A percentile compares a stretch with the other conserved stretches of the same genome.
These are phyloP conservation scores for Ogataea henricii DNA, from an alignment of 805 yeast genomes.

Conservation along the genomic window DNA sequence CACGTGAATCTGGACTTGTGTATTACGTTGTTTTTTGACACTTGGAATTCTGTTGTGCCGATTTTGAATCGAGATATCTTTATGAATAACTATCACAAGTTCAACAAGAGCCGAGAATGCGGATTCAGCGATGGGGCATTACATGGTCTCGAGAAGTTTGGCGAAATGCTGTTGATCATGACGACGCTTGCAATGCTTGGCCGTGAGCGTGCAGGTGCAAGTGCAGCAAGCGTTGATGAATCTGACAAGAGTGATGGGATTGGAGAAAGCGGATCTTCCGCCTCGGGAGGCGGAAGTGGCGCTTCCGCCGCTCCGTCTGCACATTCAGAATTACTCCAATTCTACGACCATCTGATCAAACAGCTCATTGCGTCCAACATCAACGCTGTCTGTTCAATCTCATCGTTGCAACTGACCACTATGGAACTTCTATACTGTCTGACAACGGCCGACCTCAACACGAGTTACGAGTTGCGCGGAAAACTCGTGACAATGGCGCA, in stretches of 20 bases:
- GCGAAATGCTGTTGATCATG: conserved; percentile 52
- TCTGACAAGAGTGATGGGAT: too few species aligned
- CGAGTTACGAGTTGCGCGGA: conserved; percentile 76
- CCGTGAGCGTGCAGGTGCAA: conserved; percentile 28
- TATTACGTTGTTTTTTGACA: conserved; percentile 66
- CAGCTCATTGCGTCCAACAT: conserved; percentile 64
- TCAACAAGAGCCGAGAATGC: conserved; percentile 48
- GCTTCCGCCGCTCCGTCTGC: conserved; percentile 4
- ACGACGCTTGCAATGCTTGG: conserved; percentile 52
- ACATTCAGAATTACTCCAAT: conserved; percentile 41
- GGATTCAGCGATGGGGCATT: conserved; percentile 43
- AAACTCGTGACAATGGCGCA: conserved; percentile 80
- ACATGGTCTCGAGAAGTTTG: conserved; percentile 54
- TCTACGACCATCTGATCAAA: conserved; percentile 62
- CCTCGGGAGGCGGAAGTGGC: background rate
- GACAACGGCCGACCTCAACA: conserved; percentile 70
- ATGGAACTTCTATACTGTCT: conserved; percentile 71
- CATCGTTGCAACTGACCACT: conserved; percentile 67
- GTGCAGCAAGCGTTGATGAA: too few species aligned
- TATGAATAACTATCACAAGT: conserved; percentile 54
- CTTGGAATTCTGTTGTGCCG: conserved; percentile 76
- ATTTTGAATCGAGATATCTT: conserved; percentile 71
- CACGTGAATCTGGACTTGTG: conserved; percentile 67
- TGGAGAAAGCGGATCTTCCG: background rate
- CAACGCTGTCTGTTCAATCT: conserved; percentile 61